These are phyloP conservation scores for Cardamine resedifolia DNA, from an alignment of 345 rosid genomes.

Conservation along the genomic window DNA sequence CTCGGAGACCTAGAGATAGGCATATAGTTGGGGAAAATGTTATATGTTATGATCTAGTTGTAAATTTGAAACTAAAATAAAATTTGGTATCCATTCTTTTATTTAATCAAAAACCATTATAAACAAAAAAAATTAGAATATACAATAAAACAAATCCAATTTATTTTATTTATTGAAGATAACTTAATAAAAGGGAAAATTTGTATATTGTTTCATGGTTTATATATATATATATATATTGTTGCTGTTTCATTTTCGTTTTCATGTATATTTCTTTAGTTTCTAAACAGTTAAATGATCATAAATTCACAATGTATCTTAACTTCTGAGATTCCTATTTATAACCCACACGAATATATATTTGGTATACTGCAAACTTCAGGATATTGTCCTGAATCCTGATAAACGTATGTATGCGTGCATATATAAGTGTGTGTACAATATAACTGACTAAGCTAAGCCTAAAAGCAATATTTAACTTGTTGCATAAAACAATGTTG, in stretches of 20 bases:
- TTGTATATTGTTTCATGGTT: no score
- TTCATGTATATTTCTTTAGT: neutral
- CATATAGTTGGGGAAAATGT: neutral
- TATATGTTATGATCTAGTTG: neutral
- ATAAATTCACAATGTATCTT: neutral
- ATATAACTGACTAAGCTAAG: neutral
- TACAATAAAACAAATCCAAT: neutral
- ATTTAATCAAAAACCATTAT: no score
- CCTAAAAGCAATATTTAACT: neutral
- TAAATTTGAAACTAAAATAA: neutral
- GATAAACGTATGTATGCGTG: neutral
- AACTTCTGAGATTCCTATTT: neutral
- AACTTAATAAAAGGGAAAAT: neutral
- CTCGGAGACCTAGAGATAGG: no score
- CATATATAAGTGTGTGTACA: neutral
- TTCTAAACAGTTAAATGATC: neutral
- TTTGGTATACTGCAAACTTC: neutral
- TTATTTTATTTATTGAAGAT: neutral
- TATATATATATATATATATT: no score
- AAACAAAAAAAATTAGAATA: neutral
- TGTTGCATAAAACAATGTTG: no score
- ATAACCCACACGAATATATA: neutral
- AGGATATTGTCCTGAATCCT: no score
- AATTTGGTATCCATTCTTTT: no score
- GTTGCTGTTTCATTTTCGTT: neutral